Evolutionary conservation across 1,284 basidiomycete genomes (phyloP), one percentile per base, ranked within the genome.

Genomic region (Moesziomyces sp.): DNA sequence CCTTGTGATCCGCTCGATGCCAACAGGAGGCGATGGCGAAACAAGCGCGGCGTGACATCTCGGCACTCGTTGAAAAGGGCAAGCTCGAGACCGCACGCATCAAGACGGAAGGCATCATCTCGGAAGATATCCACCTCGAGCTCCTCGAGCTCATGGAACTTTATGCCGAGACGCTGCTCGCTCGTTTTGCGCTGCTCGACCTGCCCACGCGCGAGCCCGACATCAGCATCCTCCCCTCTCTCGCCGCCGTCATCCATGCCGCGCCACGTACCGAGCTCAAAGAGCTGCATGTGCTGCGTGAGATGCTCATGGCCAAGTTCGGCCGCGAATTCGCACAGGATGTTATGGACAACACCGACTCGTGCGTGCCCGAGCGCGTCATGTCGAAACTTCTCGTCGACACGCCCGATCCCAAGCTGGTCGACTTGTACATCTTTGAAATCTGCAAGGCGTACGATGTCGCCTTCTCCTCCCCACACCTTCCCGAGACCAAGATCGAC

Each of bases 301-400:
- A 98, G 82, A 89, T 97, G 83, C 88, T 99, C 59, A 93, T 96
- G 91, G 91, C 94, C 85, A 97, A 93, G 85, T 95, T 90, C 80
- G 92, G 93, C 16, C 88, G 93, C 21, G 93, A 96, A 23, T 94
- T 91, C 80, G 89, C 92, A 13, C 78, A 89, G 24, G 89, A 88
- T 21, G 90, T 91, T 2, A 92, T 93, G 88, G 93, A 94, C 79
- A 94, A 94, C 84, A 88, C 86, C 50, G 89, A 91, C 76, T 86
- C 86, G n/a, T 90, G 90, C 84, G 93, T 96, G 53, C 91, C 89
- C 79, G 90, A 91, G 59, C 90, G 90, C 75, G 91, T 93, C 55
- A 87, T 89, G 52, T 88, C 87, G 77, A 96, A 96, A 84, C 85
- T 95, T 13, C 83, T 87, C 6, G 85, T 91, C 38, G 87, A 87